Percentiles rank a stretch among this genome's conserved stretches.
Conservation (phyloP, 495 filamentous ascomycete species). For the Lasiosphaeriaceae sp. region DNA sequence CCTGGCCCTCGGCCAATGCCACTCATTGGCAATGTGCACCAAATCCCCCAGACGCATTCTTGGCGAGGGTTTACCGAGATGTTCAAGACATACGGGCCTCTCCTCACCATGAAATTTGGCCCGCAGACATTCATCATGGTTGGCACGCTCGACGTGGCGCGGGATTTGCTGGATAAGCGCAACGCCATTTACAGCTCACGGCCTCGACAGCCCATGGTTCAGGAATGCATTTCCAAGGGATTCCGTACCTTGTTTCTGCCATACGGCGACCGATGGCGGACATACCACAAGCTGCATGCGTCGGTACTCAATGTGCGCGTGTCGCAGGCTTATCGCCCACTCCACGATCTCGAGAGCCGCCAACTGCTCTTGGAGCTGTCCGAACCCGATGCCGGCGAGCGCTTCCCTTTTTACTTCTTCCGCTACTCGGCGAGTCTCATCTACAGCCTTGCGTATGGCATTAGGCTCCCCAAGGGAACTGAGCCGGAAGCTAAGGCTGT, state of each 20-base stretch:
- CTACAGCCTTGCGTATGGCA: neutral
- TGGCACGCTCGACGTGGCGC: conserved; percentile 13
- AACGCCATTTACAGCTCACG: conserved; percentile 23
- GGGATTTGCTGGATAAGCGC: conserved; percentile 25
- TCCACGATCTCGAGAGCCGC: conserved; percentile 3
- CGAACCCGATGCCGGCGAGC: neutral
- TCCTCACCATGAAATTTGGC: conserved; percentile 26
- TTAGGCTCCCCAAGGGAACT: neutral
- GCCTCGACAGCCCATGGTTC: conserved; percentile 19
- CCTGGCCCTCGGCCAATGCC: conserved; percentile 21
- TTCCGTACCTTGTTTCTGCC: neutral
- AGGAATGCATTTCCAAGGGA: conserved; percentile 14
- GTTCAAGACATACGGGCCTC: conserved; percentile 24
- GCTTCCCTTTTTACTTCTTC: neutral
- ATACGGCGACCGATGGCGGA: conserved; percentile 31
- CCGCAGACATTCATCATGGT: conserved; percentile 21
- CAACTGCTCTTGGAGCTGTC: neutral
- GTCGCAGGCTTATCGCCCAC: conserved; percentile 22
- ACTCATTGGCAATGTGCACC: conserved; percentile 21
- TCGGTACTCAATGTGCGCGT: conserved; percentile 30
- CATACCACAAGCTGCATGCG: conserved; percentile 32
- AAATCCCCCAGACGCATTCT: conserved; percentile 13
- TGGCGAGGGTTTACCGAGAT: conserved; percentile 24
- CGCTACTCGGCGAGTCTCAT: neutral
- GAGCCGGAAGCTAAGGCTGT: neutral